Evolutionary conservation across 148 eudicot species (phyloP).

Genomic region (Rhododendron griersonianum): DNA sequence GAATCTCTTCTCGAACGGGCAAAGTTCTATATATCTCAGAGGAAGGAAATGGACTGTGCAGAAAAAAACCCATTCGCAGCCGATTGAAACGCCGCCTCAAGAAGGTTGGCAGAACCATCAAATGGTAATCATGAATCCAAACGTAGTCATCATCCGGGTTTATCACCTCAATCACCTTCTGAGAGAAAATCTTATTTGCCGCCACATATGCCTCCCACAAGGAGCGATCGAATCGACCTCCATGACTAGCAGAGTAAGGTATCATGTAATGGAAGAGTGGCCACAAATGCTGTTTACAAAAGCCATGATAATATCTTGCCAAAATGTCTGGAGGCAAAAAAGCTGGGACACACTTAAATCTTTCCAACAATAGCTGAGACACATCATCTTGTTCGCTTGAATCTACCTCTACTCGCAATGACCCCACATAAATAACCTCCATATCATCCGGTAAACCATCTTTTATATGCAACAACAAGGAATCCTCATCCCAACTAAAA

Average conservation of each 20-base stretch:
- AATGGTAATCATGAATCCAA: conserved; percentile 70
- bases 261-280: conserved; percentile 62
- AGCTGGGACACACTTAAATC: conserved; percentile 54
- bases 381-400: conserved; percentile 52
- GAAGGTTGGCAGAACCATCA: conserved; percentile 58
- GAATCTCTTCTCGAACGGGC: conserved; percentile 59
- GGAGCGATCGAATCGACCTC: conserved; percentile 45
- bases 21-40: conserved; percentile 58
- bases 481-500: conserved; percentile 65
- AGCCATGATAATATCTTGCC: conserved; percentile 42
- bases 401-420: conserved; percentile 46
- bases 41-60: conserved; percentile 59
- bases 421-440: conserved; percentile 59
- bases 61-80: conserved; percentile 51
- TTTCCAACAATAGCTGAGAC: conserved; percentile 44
- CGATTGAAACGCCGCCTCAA: conserved; percentile 46
- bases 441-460: conserved; percentile 63
- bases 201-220: conserved; percentile 60
- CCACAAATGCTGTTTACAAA: conserved; percentile 66
- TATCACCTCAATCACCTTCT: conserved; percentile 53
- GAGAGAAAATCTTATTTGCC: conserved; percentile 60
- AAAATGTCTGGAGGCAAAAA: conserved; percentile 46
- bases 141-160: conserved; percentile 64
- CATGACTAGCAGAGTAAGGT: conserved; percentile 40
- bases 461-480: conserved; percentile 42